These are phyloP conservation scores for Apiospora aurea DNA, from an alignment of 2,329 filamentous ascomycete genomes.

Conservation along the genomic window DNA sequence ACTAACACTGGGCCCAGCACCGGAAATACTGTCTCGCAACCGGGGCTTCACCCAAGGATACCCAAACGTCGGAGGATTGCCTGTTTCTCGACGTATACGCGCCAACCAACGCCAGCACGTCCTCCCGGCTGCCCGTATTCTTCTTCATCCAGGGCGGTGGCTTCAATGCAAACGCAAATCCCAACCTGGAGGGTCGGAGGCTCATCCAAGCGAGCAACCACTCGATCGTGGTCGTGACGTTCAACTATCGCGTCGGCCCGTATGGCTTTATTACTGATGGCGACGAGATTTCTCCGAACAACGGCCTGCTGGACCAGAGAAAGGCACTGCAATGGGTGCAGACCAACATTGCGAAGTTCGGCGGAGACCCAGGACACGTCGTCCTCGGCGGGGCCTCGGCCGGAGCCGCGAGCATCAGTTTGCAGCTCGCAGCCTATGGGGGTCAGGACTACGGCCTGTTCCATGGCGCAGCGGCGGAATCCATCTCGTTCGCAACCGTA, in stretches of 20 bases:
- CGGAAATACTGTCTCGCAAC: slow-evolving; percentile 38
- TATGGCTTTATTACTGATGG: slow-evolving; percentile 74
- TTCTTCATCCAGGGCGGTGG: slow-evolving; percentile 67
- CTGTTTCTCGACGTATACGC: slow-evolving; percentile 72
- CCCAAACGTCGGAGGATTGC: slow-evolving; percentile 64
- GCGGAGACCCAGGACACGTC: slow-evolving; percentile 72
- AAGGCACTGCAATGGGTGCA: slow-evolving; percentile 76
- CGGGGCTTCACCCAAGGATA: slow-evolving; percentile 29
- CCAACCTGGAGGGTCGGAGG: slow-evolving; percentile 65
- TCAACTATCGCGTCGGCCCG: slow-evolving; percentile 79
- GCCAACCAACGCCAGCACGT: slow-evolving; percentile 56
- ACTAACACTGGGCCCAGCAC: slow-evolving; percentile 31
- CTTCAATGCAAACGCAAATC: slow-evolving; percentile 57
- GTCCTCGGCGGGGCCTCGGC: slow-evolving; percentile 74
- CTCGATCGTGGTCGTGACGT: slow-evolving; percentile 72
- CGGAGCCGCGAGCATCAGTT: slow-evolving; percentile 69
- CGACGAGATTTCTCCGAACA: slow-evolving; percentile 67
- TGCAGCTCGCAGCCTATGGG: slow-evolving; percentile 66
- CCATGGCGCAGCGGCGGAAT: slow-evolving; percentile 58
- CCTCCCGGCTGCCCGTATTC: slow-evolving; percentile 68
- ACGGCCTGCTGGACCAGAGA: slow-evolving; percentile 74
- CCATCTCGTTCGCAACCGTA: slow-evolving; percentile 58
- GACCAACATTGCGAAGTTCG: slow-evolving; percentile 70
- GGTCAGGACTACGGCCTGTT: slow-evolving; percentile 58
- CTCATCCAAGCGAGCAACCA: slow-evolving; percentile 65